phyloP scores from a whole-genome alignment of 768 basidiomycete genomes.

The Trametes elegans region DNA sequence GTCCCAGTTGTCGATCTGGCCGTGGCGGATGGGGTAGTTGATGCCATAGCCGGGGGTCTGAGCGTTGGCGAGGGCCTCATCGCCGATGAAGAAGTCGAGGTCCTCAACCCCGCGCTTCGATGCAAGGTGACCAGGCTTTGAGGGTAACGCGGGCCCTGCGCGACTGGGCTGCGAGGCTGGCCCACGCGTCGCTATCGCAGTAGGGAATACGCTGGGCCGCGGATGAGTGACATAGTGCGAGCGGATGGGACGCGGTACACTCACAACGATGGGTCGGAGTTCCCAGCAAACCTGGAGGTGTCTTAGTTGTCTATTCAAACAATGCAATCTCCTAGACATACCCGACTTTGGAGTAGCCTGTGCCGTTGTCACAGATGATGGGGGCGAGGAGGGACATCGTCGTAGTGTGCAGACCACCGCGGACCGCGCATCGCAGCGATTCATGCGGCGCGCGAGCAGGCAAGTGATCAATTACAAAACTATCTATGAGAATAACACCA shows the following conservation, averaged over 20 bases:
- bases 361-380: conserved; percentile 98
- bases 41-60: conserved; percentile 94
- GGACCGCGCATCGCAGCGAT: background rate
- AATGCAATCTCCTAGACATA: conserved; percentile 36
- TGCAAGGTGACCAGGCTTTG: conserved; percentile 88
- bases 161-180: conserved; percentile 56
- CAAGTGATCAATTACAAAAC: too few relatives aligned
- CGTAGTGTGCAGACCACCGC: conserved; percentile 2
- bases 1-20: conserved; percentile 98
- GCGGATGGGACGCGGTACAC: conserved; percentile 30
- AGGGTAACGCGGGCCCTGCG: conserved; percentile 74
- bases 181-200: conserved; percentile 90
- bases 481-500: too few relatives aligned
- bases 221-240: background rate
- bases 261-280: conserved; percentile 97
- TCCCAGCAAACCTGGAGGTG: conserved; percentile 82
- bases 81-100: conserved; percentile 99
- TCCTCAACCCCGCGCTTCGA: conserved; percentile 98
- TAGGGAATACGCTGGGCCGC: conserved; percentile 82
- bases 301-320: background rate
- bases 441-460: background rate
- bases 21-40: conserved; percentile 95
- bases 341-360: conserved; percentile 97
- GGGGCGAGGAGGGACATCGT: conserved; percentile 85
- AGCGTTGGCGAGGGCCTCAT: conserved; percentile 93